These are phyloP conservation scores for Phytophthora syringae DNA, from an alignment of 352 stramenopile species.

Conservation along the genomic window DNA sequence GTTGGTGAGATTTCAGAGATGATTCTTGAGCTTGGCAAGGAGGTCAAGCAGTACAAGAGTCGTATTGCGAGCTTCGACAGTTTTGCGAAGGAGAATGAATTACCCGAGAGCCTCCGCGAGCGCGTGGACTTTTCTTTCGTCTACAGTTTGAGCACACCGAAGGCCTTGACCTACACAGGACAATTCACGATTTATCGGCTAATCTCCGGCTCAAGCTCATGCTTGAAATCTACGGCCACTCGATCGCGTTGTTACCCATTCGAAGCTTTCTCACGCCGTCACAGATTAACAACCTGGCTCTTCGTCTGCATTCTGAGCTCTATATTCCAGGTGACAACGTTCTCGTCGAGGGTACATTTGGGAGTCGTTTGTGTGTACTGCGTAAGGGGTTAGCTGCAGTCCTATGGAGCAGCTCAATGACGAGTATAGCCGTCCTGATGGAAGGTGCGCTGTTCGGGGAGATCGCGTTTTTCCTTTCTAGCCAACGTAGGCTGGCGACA, in stretches of 20 bases:
- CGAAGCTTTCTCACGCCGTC: slow-evolving; percentile 53
- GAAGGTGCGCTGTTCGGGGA: slow-evolving; percentile 75
- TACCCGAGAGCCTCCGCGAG: slow-evolving; percentile 50
- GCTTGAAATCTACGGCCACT: slow-evolving; percentile 71
- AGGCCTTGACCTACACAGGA: slow-evolving; percentile 56
- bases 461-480: slow-evolving; percentile 67
- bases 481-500: slow-evolving; percentile 60
- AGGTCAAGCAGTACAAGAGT: slow-evolving; percentile 72
- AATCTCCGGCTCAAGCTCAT: slow-evolving; percentile 79
- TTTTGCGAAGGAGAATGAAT: slow-evolving; percentile 68
- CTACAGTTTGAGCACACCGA: slow-evolving; percentile 64
- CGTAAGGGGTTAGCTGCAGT: slow-evolving; percentile 64
- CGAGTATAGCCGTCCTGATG: slow-evolving; percentile 61
- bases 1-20: slow-evolving; percentile 80
- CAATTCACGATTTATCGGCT: slow-evolving; percentile 66
- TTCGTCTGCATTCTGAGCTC: slow-evolving; percentile 66
- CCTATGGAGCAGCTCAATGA: slow-evolving; percentile 58
- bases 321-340: slow-evolving; percentile 79
- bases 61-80: slow-evolving; percentile 77
- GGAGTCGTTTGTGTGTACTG: slow-evolving; percentile 64
- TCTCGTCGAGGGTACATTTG: slow-evolving; percentile 62
- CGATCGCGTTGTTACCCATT: slow-evolving; percentile 61
- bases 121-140: slow-evolving; percentile 76
- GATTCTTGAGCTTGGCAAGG: slow-evolving; percentile 81
- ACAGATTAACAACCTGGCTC: slow-evolving; percentile 72